A percentile compares a stretch with the other conserved stretches of the same genome.
Conservation (phyloP, 106 monocot species). For the Agapanthus africanus region DNA sequence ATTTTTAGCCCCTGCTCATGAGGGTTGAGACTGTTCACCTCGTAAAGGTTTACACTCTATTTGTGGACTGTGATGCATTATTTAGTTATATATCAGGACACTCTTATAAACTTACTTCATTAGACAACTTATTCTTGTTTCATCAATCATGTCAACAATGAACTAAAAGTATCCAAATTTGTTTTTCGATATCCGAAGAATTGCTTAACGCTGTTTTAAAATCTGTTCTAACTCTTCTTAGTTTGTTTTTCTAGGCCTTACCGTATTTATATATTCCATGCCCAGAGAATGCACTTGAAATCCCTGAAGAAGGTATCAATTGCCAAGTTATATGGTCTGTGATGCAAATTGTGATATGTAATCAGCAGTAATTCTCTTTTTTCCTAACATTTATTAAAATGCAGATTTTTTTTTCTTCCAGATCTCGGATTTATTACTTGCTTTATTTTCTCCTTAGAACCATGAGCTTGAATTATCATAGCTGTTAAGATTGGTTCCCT, state of each 20-base stretch:
- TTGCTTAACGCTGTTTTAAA: too few relatives aligned
- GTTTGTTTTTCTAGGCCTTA: constrained; percentile 56
- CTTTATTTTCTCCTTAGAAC: background rate
- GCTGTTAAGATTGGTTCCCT: background rate
- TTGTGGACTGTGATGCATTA: too few relatives aligned
- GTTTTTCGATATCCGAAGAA: too few relatives aligned
- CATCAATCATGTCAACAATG: too few relatives aligned
- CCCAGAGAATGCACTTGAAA: constrained; percentile 35
- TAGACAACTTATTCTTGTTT: too few relatives aligned
- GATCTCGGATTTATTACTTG: background rate
- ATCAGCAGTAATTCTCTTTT: too few relatives aligned
- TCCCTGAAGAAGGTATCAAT: constrained; percentile 41
- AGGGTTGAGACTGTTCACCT: too few relatives aligned
- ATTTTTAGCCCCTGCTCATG: too few relatives aligned
- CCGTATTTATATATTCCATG: constrained; percentile 85
- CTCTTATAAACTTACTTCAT: too few relatives aligned
- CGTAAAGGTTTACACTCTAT: too few relatives aligned
- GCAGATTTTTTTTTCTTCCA: background rate
- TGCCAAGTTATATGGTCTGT: background rate
- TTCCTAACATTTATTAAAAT: background rate
- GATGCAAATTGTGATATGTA: background rate
- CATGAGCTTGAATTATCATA: background rate
- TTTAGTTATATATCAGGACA: too few relatives aligned
- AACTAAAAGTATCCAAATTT: too few relatives aligned
- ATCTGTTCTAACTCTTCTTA: constrained; percentile 11